These are phyloP conservation scores for Septoria petroselini DNA, from an alignment of 2,329 filamentous ascomycete genomes.

Conservation along the genomic window DNA sequence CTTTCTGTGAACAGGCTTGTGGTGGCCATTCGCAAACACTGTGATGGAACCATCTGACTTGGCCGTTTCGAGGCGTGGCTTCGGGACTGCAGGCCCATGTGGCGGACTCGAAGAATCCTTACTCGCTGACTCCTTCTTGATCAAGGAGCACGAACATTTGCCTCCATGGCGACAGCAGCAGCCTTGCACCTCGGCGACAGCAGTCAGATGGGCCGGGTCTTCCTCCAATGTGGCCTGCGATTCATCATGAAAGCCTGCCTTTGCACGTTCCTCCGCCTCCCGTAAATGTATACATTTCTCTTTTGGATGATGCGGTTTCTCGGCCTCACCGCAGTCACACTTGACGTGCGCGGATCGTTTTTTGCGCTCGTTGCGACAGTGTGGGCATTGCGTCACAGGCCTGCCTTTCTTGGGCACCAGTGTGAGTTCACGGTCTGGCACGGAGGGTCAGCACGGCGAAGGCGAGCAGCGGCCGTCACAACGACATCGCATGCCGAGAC, in stretches of 20 bases:
- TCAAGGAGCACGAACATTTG: constrained; percentile 57
- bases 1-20: constrained; percentile 63
- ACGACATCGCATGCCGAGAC: constrained; percentile 39
- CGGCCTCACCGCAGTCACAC: constrained; percentile 83
- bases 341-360: constrained; percentile 90
- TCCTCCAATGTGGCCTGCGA: constrained; percentile 23
- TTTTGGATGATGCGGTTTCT: constrained; percentile 64
- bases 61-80: constrained; percentile 56
- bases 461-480: background rate
- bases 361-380: constrained; percentile 95
- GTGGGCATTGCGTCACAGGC: constrained; percentile 94
- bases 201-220: constrained; percentile 31
- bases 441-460: background rate
- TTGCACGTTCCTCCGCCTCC: constrained; percentile 38
- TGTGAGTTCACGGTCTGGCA: constrained; percentile 77
- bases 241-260: constrained; percentile 32
- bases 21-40: constrained; percentile 61
- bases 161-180: constrained; percentile 58
- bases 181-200: constrained; percentile 40
- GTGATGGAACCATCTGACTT: constrained; percentile 60
- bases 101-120: constrained; percentile 34
- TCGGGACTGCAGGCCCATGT: constrained; percentile 47
- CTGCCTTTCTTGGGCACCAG: constrained; percentile 98
- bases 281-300: constrained; percentile 47
- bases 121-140: constrained; percentile 53